A percentile compares a stretch with the other conserved stretches of the same genome.
Conservation (phyloP, 208 protist species). For the Acanthamoeba quina region DNA sequence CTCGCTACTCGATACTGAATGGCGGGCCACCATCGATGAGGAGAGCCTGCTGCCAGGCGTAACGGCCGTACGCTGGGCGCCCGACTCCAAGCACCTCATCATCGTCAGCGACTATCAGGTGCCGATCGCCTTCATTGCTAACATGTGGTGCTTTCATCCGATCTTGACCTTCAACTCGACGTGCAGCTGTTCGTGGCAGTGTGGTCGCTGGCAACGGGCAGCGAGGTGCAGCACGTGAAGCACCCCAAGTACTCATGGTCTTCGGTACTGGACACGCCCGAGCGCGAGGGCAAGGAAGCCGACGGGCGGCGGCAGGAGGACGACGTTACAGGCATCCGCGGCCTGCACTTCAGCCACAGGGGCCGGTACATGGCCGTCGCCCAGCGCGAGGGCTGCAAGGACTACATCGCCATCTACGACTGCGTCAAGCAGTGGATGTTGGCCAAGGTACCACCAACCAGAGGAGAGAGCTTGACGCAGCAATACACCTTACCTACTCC, state of each 20-base stretch:
- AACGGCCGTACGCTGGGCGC: slow-evolving; percentile 9
- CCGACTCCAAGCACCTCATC: slow-evolving; percentile 4
- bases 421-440: slow-evolving; percentile 2
- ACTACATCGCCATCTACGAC: slow-evolving; percentile 56
- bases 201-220: slow-evolving; percentile 14
- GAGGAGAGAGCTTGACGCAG: not conserved
- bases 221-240: not conserved
- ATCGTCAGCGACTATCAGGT: slow-evolving; percentile 13
- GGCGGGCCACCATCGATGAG: slow-evolving; percentile 19
- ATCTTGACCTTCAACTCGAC: not conserved
- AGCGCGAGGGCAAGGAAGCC: not conserved
- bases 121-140: not conserved
- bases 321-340: not conserved
- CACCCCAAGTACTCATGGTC: slow-evolving; percentile 18
- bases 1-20: not conserved
- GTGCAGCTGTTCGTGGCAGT: slow-evolving; percentile 14
- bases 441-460: not conserved
- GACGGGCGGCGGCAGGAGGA: not conserved
- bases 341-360: slow-evolving; percentile 39
- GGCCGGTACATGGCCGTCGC: slow-evolving; percentile 42
- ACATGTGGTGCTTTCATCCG: not conserved
- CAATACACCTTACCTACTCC: not conserved
- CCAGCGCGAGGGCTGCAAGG: slow-evolving; percentile 47
- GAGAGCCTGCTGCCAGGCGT: not conserved
- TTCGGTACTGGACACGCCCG: slow-evolving; percentile 2